phyloP scores from a whole-genome alignment of 495 filamentous ascomycete species.

The Lasiosphaeria ovina region DNA sequence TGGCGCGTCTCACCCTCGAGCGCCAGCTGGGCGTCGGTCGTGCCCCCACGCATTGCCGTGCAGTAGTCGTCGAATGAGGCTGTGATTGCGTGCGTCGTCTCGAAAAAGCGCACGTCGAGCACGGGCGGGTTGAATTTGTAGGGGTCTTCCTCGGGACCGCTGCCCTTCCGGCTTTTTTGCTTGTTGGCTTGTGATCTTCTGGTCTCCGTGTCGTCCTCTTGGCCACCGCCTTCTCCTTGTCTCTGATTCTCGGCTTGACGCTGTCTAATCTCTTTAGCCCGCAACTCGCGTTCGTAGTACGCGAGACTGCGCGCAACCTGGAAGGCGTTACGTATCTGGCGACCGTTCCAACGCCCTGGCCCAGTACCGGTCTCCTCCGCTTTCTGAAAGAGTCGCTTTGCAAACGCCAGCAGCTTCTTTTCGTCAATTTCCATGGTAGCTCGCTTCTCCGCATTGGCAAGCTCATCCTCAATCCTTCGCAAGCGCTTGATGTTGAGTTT shows the following conservation, averaged over 20 bases:
- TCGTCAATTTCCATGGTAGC: slow-evolving; percentile 20
- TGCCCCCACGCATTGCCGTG: not conserved
- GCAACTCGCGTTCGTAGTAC: slow-evolving; percentile 11
- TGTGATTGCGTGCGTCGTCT: slow-evolving; percentile 14
- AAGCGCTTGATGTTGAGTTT: slow-evolving; percentile 28
- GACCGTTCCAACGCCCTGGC: slow-evolving; percentile 22
- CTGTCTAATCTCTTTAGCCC: not conserved
- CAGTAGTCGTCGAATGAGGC: slow-evolving; percentile 12
- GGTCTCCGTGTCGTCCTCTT: not conserved
- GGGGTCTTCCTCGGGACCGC: not conserved
- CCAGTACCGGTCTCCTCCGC: slow-evolving; percentile 9
- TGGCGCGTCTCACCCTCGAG: slow-evolving; percentile 6
- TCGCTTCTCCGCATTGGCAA: slow-evolving; percentile 17
- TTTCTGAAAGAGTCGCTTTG: slow-evolving; percentile 19
- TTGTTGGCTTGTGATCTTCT: not conserved
- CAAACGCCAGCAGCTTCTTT: slow-evolving; percentile 26
- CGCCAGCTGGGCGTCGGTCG: slow-evolving; percentile 1
- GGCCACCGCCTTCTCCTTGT: not conserved
- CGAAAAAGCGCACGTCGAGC: slow-evolving; percentile 9
- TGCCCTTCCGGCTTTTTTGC: not conserved
- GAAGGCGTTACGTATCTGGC: slow-evolving; percentile 26
- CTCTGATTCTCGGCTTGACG: not conserved
- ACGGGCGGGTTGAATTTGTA: slow-evolving; percentile 1
- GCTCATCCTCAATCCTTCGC: slow-evolving; percentile 22
- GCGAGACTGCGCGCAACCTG: slow-evolving; percentile 20